Percentiles rank a stretch among this genome's conserved stretches.
Evolutionary conservation across 2,329 filamentous ascomycete species (phyloP).

Genomic region (Cladosporium sphaerospermum): DNA sequence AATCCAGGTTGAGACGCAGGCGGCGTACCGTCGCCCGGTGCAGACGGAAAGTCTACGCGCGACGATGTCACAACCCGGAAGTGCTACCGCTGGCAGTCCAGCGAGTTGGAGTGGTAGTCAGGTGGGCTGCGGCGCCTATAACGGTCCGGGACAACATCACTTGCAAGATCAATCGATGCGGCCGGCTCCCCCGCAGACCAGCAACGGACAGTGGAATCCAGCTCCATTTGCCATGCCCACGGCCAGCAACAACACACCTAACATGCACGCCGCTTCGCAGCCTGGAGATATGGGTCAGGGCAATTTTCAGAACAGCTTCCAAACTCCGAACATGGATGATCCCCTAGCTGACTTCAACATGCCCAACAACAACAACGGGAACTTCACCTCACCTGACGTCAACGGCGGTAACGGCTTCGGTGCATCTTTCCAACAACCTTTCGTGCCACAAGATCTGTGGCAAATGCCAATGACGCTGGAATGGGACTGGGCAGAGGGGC

Average conservation of each 20-base stretch:
- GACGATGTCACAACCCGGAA: conserved; percentile 21
- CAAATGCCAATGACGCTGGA: conserved; percentile 94
- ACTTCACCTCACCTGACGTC: neutral
- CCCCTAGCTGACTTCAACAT: conserved; percentile 13
- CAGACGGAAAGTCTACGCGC: conserved; percentile 27
- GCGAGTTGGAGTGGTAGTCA: conserved; percentile 23
- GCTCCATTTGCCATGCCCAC: conserved; percentile 6
- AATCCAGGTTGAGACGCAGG: conserved; percentile 32
- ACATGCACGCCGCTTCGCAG: neutral
- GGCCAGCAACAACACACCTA: neutral
- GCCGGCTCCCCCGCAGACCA: conserved; percentile 4
- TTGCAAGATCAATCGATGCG: neutral
- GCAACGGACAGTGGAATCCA: conserved; percentile 11
- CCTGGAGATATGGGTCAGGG: neutral
- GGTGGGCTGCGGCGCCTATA: neutral
- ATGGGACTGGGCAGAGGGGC: conserved; percentile 65
- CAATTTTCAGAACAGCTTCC: conserved; percentile 1
- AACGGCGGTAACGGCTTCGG: conserved; percentile 12
- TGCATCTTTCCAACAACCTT: conserved; percentile 66
- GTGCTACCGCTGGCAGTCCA: conserved; percentile 22
- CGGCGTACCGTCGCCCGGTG: conserved; percentile 28
- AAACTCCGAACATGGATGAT: conserved; percentile 11
- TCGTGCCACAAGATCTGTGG: conserved; percentile 90
- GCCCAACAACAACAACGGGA: neutral
- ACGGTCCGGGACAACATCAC: conserved; percentile 6